These are phyloP conservation scores for Dissophora ornata DNA, from an alignment of 192 early-diverging fungal genomes.

Conservation along the genomic window DNA sequence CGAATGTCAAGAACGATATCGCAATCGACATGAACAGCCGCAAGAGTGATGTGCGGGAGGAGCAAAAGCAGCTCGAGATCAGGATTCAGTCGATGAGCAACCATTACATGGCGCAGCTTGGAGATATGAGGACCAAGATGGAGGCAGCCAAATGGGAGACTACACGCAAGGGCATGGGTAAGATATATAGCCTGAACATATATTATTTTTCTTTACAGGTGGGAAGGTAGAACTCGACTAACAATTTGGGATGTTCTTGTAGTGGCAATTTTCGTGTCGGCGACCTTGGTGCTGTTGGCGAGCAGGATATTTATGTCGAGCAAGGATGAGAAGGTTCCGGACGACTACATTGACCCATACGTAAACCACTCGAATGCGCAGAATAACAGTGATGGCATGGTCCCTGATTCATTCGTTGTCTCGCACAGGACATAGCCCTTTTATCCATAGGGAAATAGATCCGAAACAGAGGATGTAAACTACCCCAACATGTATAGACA, in stretches of 20 bases:
- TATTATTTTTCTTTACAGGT: too few relatives aligned
- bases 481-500: too few relatives aligned
- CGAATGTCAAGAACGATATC: slow-evolving; percentile 84
- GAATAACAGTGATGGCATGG: slow-evolving; percentile 42
- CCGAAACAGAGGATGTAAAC: too few relatives aligned
- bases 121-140: slow-evolving; percentile 87
- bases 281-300: slow-evolving; percentile 38
- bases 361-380: slow-evolving; percentile 47
- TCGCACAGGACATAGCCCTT: slow-evolving; percentile 42
- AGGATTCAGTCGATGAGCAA: slow-evolving; percentile 86
- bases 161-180: slow-evolving; percentile 79
- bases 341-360: slow-evolving; percentile 52
- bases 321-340: slow-evolving; percentile 39
- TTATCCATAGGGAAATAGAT: too few relatives aligned
- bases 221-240: too few relatives aligned
- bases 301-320: slow-evolving; percentile 50
- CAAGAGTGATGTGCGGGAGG: slow-evolving; percentile 83
- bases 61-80: slow-evolving; percentile 82
- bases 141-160: slow-evolving; percentile 91
- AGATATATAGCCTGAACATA: slow-evolving; percentile 7
- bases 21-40: slow-evolving; percentile 91
- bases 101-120: slow-evolving; percentile 83
- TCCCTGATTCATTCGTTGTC: slow-evolving; percentile 50
- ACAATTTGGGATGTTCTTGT: too few relatives aligned
- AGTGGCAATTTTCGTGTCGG: slow-evolving; percentile 50